Evolutionary conservation across 169 alveolate genomes (phyloP).

Genomic region (Haemoproteus tartakovskyi): DNA sequence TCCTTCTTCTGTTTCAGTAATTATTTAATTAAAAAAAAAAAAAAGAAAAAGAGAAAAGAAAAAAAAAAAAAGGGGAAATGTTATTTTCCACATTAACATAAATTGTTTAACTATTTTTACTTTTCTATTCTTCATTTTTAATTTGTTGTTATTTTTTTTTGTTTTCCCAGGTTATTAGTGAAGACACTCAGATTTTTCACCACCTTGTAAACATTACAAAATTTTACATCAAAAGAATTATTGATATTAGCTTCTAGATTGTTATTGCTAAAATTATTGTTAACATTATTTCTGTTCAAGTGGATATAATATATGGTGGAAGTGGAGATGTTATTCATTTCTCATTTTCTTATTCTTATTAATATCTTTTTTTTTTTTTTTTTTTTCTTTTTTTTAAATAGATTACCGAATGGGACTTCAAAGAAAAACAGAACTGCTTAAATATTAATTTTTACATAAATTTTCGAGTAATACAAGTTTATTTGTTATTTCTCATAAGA

Average conservation of each 20-base stretch:
- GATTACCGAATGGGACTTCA: constrained; percentile 38
- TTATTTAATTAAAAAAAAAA: background rate
- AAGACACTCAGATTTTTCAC: constrained; percentile 24
- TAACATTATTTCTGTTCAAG: too few species aligned
- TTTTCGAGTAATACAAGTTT: constrained; percentile 28
- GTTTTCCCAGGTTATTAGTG: constrained; percentile 23
- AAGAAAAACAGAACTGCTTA: constrained; percentile 17
- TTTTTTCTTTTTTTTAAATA: background rate
- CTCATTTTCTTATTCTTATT: background rate
- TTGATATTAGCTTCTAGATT: too few species aligned
- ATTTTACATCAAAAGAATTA: background rate
- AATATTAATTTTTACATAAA: constrained; percentile 45
- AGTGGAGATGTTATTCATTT: too few species aligned
- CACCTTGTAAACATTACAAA: constrained; percentile 5
- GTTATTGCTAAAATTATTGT: too few species aligned
- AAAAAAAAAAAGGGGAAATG: background rate
- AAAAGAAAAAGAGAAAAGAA: background rate
- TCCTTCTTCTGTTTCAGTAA: constrained; percentile 28
- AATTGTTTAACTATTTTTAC: background rate
- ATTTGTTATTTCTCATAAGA: background rate
- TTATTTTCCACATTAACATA: background rate
- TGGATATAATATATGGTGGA: too few species aligned
- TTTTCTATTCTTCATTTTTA: background rate
- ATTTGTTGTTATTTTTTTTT: background rate
- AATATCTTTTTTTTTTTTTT: background rate